Percentiles rank a stretch among this genome's conserved stretches.
phyloP scores from a whole-genome alignment of 768 basidiomycete species.

The Suillus lakei region DNA sequence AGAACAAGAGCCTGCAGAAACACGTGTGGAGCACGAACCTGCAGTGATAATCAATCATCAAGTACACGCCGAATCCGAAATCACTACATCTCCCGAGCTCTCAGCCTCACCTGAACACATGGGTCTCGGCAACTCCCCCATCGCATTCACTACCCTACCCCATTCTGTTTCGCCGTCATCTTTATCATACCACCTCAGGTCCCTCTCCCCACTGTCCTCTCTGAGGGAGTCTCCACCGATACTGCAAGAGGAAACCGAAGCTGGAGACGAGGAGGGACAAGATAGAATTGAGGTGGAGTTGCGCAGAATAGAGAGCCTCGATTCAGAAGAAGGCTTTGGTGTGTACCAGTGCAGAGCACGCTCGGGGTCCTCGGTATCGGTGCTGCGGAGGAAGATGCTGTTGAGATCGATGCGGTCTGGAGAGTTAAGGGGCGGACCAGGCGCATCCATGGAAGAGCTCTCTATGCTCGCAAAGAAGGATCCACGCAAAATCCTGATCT shows the following conservation, averaged over 20 bases:
- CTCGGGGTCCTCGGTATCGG: neutral
- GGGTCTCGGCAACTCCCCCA: neutral
- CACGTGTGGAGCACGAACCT: neutral
- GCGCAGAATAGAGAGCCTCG: neutral
- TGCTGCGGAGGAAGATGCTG: neutral
- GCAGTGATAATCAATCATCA: neutral
- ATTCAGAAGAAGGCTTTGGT: neutral
- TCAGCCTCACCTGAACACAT: neutral
- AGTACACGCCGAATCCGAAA: neutral
- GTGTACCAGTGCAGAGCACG: neutral
- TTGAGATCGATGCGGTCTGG: neutral
- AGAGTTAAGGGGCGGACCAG: neutral
- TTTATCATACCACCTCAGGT: neutral
- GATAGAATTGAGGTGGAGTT: neutral
- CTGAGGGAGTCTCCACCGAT: neutral
- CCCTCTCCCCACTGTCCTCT: slow-evolving; percentile 1
- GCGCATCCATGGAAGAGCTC: neutral
- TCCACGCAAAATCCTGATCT: neutral
- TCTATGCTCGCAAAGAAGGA: neutral
- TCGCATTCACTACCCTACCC: neutral
- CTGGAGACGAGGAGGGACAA: neutral
- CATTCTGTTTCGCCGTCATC: neutral
- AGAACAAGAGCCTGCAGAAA: neutral
- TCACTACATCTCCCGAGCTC: neutral
- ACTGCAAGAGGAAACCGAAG: neutral